Evolutionary conservation across 805 yeast species (phyloP).

Genomic region (Candida oleophila): DNA sequence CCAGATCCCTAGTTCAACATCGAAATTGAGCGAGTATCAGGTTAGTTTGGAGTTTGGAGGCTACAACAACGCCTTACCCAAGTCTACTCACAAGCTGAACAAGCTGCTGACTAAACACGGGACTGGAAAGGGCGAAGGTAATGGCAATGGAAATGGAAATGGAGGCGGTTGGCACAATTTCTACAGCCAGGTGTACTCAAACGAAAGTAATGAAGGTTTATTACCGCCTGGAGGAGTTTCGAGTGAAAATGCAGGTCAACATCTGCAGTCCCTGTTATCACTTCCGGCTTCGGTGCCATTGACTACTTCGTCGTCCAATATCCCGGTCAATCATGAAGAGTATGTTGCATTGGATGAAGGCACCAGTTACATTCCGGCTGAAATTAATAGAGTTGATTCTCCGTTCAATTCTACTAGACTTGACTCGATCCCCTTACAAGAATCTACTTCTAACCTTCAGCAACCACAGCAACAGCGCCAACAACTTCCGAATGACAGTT

Average conservation of each 20-base stretch:
- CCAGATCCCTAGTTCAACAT: conserved; percentile 19
- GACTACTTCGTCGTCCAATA: neutral
- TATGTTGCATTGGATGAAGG: neutral
- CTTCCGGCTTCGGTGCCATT: neutral
- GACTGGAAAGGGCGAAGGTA: neutral
- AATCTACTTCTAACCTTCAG: neutral
- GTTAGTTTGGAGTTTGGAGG: conserved; percentile 43
- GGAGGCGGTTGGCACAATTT: conserved; percentile 8
- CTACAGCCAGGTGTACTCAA: conserved; percentile 18
- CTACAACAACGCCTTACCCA: conserved; percentile 25
- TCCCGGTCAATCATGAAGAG: neutral
- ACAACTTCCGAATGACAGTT: neutral
- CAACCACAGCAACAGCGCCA: neutral
- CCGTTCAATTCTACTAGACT: neutral
- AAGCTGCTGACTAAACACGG: neutral
- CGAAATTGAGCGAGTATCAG: conserved; percentile 29
- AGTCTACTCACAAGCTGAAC: conserved; percentile 8
- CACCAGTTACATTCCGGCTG: neutral
- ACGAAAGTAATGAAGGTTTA: conserved; percentile 8
- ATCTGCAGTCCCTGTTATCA: too few relatives aligned
- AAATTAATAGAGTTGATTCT: conserved; percentile 1
- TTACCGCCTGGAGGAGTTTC: conserved; percentile 1
- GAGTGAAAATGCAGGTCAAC: neutral
- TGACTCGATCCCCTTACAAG: neutral
- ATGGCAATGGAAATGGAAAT: neutral